phyloP scores from a whole-genome alignment of 1,139 yeast species.

The Zygosaccharomyces sapae region DNA sequence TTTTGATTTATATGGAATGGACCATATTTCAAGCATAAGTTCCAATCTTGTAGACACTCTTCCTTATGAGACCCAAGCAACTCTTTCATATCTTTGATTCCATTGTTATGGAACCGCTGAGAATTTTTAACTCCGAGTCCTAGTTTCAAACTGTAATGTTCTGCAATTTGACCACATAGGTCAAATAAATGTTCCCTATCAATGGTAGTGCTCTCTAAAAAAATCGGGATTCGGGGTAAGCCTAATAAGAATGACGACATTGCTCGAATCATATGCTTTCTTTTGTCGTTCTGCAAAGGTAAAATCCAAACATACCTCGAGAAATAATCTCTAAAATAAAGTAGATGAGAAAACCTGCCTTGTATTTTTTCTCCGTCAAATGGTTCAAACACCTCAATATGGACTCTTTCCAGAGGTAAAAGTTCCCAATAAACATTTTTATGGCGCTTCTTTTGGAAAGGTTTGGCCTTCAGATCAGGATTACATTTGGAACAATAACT shows the following conservation, averaged over 20 bases:
- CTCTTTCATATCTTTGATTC: slow-evolving; percentile 22
- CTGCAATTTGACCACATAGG: slow-evolving; percentile 26
- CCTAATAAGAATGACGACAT: slow-evolving; percentile 23
- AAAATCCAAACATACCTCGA: slow-evolving; percentile 32
- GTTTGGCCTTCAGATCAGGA: slow-evolving; percentile 16
- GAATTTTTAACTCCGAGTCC: slow-evolving; percentile 31
- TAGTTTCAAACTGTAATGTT: slow-evolving; percentile 23
- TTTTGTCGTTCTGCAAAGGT: slow-evolving; percentile 28
- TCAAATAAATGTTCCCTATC: slow-evolving; percentile 32
- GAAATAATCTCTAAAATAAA: slow-evolving; percentile 31
- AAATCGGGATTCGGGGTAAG: slow-evolving; percentile 30
- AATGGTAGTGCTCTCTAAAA: slow-evolving; percentile 30
- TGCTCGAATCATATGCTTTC: slow-evolving; percentile 22
- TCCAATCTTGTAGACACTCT: slow-evolving; percentile 30
- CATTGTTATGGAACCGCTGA: slow-evolving; percentile 23
- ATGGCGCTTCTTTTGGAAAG: slow-evolving; percentile 19
- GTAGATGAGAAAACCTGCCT: slow-evolving; percentile 29
- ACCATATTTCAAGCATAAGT: slow-evolving; percentile 26
- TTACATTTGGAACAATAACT: slow-evolving; percentile 33
- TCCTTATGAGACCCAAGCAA: slow-evolving; percentile 17
- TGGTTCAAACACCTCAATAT: slow-evolving; percentile 32
- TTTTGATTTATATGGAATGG: slow-evolving; percentile 19
- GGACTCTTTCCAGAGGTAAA: slow-evolving; percentile 33
- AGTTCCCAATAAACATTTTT: slow-evolving; percentile 23
- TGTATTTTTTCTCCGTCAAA: slow-evolving; percentile 26